Percentiles rank a stretch among this genome's conserved stretches.
These are phyloP conservation scores for Boechera retrofracta DNA, from an alignment of 345 rosid species.

Conservation along the genomic window DNA sequence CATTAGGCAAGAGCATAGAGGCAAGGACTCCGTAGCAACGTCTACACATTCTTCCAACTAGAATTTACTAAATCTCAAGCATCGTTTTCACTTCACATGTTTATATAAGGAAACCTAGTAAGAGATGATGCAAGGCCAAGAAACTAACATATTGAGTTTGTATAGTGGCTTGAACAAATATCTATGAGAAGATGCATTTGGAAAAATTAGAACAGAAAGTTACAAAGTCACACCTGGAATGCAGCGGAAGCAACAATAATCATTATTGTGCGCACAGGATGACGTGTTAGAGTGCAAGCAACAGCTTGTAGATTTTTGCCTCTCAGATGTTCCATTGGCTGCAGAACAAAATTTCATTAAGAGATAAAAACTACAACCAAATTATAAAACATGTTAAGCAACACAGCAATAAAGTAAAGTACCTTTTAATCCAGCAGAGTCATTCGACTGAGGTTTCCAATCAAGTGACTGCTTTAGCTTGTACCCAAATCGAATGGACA, in stretches of 20 bases:
- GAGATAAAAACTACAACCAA: constrained; percentile 13
- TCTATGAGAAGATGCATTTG: neutral
- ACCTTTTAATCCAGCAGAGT: constrained; percentile 56
- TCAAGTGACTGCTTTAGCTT: constrained; percentile 82
- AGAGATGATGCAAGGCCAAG: constrained; percentile 19
- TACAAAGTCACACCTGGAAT: constrained; percentile 37
- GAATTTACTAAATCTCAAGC: neutral
- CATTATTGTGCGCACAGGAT: constrained; percentile 28
- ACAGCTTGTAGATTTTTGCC: constrained; percentile 23
- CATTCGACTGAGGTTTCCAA: constrained; percentile 59
- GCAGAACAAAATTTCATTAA: constrained; percentile 20
- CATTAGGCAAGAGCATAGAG: constrained; percentile 22
- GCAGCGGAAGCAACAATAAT: constrained; percentile 42
- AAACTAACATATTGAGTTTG: neutral
- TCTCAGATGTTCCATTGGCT: constrained; percentile 44
- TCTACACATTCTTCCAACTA: constrained; percentile 9
- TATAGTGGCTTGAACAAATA: neutral
- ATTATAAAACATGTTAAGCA: neutral
- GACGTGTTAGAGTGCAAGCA: constrained; percentile 37
- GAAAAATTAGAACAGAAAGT: neutral
- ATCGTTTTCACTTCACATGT: constrained; percentile 1
- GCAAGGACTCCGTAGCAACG: constrained; percentile 17
- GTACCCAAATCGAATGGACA: constrained; percentile 90
- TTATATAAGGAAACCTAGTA: constrained; percentile 2
- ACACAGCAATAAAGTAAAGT: neutral